Evolutionary conservation across 1,139 yeast genomes (phyloP).

Genomic region (Geotrichum siamense): DNA sequence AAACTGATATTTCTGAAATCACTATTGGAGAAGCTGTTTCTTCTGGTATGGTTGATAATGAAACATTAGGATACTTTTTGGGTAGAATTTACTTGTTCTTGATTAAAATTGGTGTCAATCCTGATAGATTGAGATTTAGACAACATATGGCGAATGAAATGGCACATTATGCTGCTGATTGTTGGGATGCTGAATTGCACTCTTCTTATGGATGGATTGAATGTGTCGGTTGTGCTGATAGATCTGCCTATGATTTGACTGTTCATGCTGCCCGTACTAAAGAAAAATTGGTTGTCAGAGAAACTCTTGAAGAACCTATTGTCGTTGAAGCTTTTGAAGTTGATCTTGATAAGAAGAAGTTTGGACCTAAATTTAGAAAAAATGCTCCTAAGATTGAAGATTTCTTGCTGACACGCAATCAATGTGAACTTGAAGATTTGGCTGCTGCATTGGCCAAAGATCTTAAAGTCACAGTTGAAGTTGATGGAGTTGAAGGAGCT

Average conservation of each 20-base stretch:
- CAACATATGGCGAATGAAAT: slow-evolving; percentile 98
- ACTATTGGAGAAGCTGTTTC: slow-evolving; percentile 87
- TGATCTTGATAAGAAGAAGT: slow-evolving; percentile 84
- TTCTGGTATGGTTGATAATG: slow-evolving; percentile 85
- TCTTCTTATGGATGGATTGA: slow-evolving; percentile 99
- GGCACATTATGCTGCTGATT: slow-evolving; percentile 99
- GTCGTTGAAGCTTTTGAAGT: slow-evolving; percentile 78
- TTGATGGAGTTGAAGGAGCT: slow-evolving; percentile 53
- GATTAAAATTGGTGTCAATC: slow-evolving; percentile 83
- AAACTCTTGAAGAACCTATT: slow-evolving; percentile 75
- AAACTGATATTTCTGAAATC: slow-evolving; percentile 55
- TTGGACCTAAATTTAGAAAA: slow-evolving; percentile 95
- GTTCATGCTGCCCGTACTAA: slow-evolving; percentile 94
- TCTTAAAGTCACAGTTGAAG: slow-evolving; percentile 58
- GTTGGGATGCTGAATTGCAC: slow-evolving; percentile 99
- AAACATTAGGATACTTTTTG: slow-evolving; percentile 93
- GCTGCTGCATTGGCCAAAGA: slow-evolving; percentile 56
- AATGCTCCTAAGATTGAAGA: slow-evolving; percentile 89
- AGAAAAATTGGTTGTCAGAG: slow-evolving; percentile 90
- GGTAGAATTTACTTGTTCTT: slow-evolving; percentile 87
- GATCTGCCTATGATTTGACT: slow-evolving; percentile 94
- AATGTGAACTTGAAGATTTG: slow-evolving; percentile 76
- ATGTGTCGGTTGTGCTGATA: slow-evolving; percentile 99
- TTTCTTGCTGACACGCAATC: slow-evolving; percentile 68
- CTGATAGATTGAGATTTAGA: slow-evolving; percentile 81